Base-by-base conservation (phyloP, 1,284 basidiomycete species). In the Cryptococcus jaspeensis region DNA sequence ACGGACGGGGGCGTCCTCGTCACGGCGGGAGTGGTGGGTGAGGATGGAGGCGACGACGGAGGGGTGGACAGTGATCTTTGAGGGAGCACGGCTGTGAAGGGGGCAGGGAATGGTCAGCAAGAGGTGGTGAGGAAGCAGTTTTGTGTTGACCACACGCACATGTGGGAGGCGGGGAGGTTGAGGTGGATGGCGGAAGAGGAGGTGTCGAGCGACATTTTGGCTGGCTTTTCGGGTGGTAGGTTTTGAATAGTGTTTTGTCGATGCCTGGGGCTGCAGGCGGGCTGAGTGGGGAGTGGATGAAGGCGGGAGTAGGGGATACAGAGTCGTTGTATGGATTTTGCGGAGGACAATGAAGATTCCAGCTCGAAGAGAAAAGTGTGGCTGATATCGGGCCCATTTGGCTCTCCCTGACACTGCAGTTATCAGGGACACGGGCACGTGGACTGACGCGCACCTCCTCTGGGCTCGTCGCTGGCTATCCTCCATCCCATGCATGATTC, bases 11-110 rank as follows among this genome's bases (percentile, higher is more conserved):
- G 56, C 56, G 70, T 93, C 89, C 39, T 81, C 77, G 50, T 85
- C 87, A 61, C 93, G 85, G 39, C 96, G 89, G 50, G 98, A 86
- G 79, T 93, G 96, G 81, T 99, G 95, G 79, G 98, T 95, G 63
- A 99, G 87, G 80, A 98, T 93, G 56, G 91, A 88, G 74, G 97
- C 93, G 56, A 99, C 85, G 8, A 92, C 91, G 51, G 90, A 88
- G n/a, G 93, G 92, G 75, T 93, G 91, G 58, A 95, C 84, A 43
- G 87, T 89, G 56, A 94, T 85, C 55, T 82, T 84, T 36, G 86
- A 84, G 37, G 89, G 86, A 59, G 87, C 79, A 61, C 87, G 87
- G 53, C 72, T 76, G 60, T 12, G 42, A 16, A n/a, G 40, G 50
- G 28, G 58, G 58, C 37, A 28, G 32, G 37, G 50, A 36, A 56